phyloP scores from a whole-genome alignment of 306 rosid species.

The Prunus fruticosa region DNA sequence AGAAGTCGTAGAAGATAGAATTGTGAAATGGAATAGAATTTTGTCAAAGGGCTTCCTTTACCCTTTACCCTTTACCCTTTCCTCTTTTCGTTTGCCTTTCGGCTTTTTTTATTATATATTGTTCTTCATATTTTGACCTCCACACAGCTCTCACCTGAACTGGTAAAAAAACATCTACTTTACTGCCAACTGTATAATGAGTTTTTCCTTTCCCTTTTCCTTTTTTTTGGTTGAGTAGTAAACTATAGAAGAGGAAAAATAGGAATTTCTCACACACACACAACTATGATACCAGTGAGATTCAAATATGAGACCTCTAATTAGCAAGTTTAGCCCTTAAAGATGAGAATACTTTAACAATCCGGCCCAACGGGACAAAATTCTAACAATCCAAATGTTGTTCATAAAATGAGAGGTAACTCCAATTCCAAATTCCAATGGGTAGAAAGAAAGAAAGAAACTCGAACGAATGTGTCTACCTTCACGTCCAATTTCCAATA shows the following conservation, averaged over 20 bases:
- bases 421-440: background rate
- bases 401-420: background rate
- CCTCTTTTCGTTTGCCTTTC: background rate
- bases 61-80: background rate
- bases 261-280: accelerated
- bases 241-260: too few relatives aligned
- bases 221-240: too few relatives aligned
- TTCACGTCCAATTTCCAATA: too few relatives aligned
- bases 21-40: background rate
- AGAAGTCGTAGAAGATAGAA: background rate
- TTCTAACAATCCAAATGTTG: background rate
- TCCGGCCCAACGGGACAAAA: background rate
- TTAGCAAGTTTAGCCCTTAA: too few relatives aligned
- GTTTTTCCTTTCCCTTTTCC: too few relatives aligned
- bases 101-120: background rate
- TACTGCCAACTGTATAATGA: background rate
- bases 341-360: too few relatives aligned
- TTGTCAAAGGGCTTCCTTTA: background rate
- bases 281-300: too few relatives aligned
- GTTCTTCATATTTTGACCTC: background rate
- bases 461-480: too few relatives aligned
- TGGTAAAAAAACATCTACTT: background rate
- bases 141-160: background rate
- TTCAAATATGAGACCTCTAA: too few relatives aligned
- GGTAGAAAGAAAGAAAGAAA: too few relatives aligned